Conservation (phyloP, 192 early-diverging fungal genomes). For the Entomortierella beljakovae region DNA sequence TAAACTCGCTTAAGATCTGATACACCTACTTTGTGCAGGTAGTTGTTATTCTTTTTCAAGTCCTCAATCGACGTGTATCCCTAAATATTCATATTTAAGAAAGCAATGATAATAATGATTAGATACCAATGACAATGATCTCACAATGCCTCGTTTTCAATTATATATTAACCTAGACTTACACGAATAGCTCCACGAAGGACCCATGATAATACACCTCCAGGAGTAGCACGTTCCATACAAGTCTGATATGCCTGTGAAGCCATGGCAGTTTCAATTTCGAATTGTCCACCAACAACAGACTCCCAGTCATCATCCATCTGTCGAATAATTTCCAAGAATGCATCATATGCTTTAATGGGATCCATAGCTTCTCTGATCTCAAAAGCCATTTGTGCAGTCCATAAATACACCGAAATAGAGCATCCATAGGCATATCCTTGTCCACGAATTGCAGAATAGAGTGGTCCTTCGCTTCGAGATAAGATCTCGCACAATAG, state of each 20-base stretch:
- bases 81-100: no score
- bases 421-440: conserved; percentile 82
- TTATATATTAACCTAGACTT: no score
- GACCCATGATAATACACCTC: conserved; percentile 45
- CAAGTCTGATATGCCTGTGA: conserved; percentile 50
- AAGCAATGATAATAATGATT: no score
- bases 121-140: no score
- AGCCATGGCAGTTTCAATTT: conserved; percentile 50
- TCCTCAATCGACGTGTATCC: conserved; percentile 67
- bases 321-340: conserved; percentile 46
- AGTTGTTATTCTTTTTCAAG: conserved; percentile 52
- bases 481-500: conserved; percentile 78
- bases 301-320: conserved; percentile 51
- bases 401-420: conserved; percentile 67
- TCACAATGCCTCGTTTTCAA: no score
- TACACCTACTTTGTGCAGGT: conserved; percentile 61
- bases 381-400: conserved; percentile 59
- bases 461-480: conserved; percentile 80
- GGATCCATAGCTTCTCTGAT: conserved; percentile 45
- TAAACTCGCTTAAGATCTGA: conserved; percentile 68
- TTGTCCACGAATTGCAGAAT: conserved; percentile 77
- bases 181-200: conserved; percentile 44
- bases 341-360: conserved; percentile 51
- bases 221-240: conserved; percentile 49
- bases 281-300: conserved; percentile 37